These are phyloP conservation scores for Diaporthe vexans DNA, from an alignment of 2,329 filamentous ascomycete genomes.

Conservation along the genomic window DNA sequence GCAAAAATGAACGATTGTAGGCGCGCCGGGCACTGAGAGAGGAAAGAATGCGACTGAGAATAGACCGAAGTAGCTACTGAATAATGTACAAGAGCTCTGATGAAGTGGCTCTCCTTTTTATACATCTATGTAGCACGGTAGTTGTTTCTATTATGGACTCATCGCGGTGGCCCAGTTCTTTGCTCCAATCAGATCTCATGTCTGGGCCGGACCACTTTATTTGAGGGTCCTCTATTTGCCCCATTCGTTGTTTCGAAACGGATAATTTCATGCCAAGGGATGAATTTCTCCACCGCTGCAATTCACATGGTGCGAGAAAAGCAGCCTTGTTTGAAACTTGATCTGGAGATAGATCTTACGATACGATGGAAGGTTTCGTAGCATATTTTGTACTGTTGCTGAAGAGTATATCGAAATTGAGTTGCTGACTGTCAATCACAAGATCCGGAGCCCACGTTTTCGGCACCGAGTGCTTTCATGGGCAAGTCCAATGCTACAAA, in stretches of 20 bases:
- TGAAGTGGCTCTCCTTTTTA: neutral
- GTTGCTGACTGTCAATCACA: neutral
- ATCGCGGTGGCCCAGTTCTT: neutral
- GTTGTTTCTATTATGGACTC: conserved; percentile 14
- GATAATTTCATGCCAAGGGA: conserved; percentile 16
- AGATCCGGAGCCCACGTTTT: no score
- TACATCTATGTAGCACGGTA: neutral
- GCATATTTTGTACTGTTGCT: no score
- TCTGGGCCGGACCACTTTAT: neutral
- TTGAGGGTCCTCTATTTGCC: conserved; percentile 6
- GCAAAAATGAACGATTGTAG: neutral
- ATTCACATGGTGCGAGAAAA: no score
- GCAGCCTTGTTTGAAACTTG: no score
- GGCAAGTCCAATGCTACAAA: neutral
- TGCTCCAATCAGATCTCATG: conserved; percentile 5
- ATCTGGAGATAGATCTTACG: no score
- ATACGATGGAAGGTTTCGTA: no score
- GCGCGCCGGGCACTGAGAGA: neutral
- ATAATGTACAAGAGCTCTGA: neutral
- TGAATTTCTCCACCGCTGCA: neutral
- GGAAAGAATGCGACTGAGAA: neutral
- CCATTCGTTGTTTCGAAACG: conserved; percentile 14
- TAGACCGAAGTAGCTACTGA: neutral
- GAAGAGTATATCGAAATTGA: no score
- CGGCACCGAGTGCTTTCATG: neutral